These are phyloP conservation scores for Stenocarpella maydis DNA, from an alignment of 2,329 filamentous ascomycete genomes.

Conservation along the genomic window DNA sequence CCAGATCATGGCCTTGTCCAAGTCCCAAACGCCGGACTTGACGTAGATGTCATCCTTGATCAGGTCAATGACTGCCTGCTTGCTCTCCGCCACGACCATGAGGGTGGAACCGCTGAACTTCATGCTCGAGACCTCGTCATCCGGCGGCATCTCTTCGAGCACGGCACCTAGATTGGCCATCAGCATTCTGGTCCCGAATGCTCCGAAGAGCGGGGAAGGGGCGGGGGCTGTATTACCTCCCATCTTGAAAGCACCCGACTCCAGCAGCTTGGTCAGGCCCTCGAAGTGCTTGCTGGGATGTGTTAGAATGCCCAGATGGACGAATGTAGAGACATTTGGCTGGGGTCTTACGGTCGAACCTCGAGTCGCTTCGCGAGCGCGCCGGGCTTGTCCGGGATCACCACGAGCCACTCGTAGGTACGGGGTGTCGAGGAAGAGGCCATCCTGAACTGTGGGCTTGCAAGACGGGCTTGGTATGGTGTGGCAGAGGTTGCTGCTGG, in stretches of 20 bases:
- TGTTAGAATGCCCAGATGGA: neutral
- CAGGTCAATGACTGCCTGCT: conserved; percentile 72
- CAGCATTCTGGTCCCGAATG: conserved; percentile 13
- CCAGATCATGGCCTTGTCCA: conserved; percentile 67
- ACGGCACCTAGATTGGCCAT: conserved; percentile 63
- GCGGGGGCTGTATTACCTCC: conserved; percentile 60
- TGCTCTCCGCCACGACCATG: conserved; percentile 70
- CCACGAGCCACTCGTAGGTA: conserved; percentile 72
- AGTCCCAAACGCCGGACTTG: conserved; percentile 79
- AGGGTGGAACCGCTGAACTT: conserved; percentile 80
- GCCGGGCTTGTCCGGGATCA: conserved; percentile 73
- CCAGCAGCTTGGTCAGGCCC: conserved; percentile 59
- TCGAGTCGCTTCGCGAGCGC: conserved; percentile 67
- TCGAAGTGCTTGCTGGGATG: conserved; percentile 60
- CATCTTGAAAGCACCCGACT: conserved; percentile 67
- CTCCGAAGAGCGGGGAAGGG: neutral
- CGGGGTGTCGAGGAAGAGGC: conserved; percentile 37
- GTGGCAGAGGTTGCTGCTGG: neutral
- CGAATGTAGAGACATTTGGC: neutral
- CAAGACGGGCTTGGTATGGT: neutral
- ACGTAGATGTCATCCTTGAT: conserved; percentile 79
- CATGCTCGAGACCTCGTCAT: conserved; percentile 63
- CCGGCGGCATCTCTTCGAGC: conserved; percentile 70
- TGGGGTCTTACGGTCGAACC: conserved; percentile 59
- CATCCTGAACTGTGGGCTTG: conserved; percentile 21